Conservation (phyloP, 495 filamentous ascomycete genomes). For the Cenococcum geophilum region DNA sequence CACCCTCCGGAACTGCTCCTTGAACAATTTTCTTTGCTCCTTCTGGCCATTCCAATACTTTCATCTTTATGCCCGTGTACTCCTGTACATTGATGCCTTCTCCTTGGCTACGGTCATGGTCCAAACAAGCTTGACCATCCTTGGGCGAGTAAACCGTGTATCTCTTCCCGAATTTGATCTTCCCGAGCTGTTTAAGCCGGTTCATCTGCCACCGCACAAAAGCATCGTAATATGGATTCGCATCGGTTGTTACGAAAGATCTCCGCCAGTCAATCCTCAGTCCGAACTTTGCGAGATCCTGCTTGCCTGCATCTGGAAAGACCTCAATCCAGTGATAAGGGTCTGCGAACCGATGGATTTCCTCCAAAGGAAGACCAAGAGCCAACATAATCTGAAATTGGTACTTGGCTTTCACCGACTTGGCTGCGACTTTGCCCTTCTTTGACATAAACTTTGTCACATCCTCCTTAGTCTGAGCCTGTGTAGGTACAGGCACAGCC, state of each 20-base stretch:
- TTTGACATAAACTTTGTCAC: constrained; percentile 86
- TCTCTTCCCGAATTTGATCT: constrained; percentile 89
- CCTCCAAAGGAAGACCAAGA: constrained; percentile 71
- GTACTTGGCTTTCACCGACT: constrained; percentile 83
- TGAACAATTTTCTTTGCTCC: constrained; percentile 57
- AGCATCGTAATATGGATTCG: constrained; percentile 93
- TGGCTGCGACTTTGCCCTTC: constrained; percentile 90
- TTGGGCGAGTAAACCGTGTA: constrained; percentile 96
- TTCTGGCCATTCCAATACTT: constrained; percentile 80
- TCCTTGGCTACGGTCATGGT: constrained; percentile 87
- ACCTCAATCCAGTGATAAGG: constrained; percentile 79
- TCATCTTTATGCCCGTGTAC: constrained; percentile 86
- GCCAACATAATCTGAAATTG: constrained; percentile 88
- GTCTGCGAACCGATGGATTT: constrained; percentile 90
- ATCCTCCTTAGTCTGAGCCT: constrained; percentile 61
- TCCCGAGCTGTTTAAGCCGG: constrained; percentile 77
- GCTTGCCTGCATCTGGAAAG: constrained; percentile 75
- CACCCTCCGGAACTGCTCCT: constrained; percentile 71
- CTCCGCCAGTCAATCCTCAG: constrained; percentile 87
- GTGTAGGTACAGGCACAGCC: constrained; percentile 51
- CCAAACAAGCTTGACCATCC: constrained; percentile 96
- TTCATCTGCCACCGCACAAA: constrained; percentile 99
- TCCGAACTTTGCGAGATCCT: constrained; percentile 77
- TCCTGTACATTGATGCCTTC: constrained; percentile 88
- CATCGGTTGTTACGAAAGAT: constrained; percentile 89